A percentile compares a stretch with the other conserved stretches of the same genome.
Conservation (phyloP, 768 basidiomycete species). For the Auricularia sp. region DNA sequence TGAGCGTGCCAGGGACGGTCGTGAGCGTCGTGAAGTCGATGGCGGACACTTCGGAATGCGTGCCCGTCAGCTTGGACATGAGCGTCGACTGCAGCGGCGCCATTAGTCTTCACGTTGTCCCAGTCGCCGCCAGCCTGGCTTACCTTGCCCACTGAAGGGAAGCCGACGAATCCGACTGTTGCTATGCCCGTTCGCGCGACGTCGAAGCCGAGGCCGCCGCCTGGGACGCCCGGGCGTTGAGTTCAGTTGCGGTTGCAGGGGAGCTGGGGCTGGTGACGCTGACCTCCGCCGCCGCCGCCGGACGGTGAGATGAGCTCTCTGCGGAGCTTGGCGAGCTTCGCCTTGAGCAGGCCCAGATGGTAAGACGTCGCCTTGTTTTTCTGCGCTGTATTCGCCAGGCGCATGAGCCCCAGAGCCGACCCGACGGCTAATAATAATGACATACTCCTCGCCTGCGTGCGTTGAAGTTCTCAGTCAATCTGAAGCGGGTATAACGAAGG, state of each 20-base stretch:
- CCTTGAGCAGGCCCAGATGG: constrained; percentile 93
- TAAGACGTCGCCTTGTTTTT: constrained; percentile 96
- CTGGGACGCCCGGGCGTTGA: constrained; percentile 16
- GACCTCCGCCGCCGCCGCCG: constrained; percentile 67
- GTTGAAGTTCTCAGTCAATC: constrained; percentile 19
- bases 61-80: constrained; percentile 94
- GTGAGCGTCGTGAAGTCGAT: constrained; percentile 96
- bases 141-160: constrained; percentile 93
- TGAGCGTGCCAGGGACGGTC: constrained; percentile 89
- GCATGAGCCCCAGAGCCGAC: constrained; percentile 2
- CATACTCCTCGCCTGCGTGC: constrained; percentile 66
- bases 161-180: constrained; percentile 86
- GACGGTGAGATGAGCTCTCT: constrained; percentile 83
- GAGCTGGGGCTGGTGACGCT: not conserved
- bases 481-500: constrained; percentile 8
- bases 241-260: not conserved
- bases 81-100: constrained; percentile 56
- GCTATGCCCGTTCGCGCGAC: constrained; percentile 97
- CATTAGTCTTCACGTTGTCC: not conserved
- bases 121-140: constrained; percentile 1
- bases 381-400: constrained; percentile 48
- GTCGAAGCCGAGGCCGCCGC: constrained; percentile 88
- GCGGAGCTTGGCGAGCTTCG: constrained; percentile 93
- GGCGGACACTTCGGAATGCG: constrained; percentile 89
- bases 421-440: constrained; percentile 7